Percentiles rank a stretch among this genome's conserved stretches.
These are phyloP conservation scores for Candolleomyces aberdarensis DNA, from an alignment of 768 basidiomycete genomes.

Conservation along the genomic window DNA sequence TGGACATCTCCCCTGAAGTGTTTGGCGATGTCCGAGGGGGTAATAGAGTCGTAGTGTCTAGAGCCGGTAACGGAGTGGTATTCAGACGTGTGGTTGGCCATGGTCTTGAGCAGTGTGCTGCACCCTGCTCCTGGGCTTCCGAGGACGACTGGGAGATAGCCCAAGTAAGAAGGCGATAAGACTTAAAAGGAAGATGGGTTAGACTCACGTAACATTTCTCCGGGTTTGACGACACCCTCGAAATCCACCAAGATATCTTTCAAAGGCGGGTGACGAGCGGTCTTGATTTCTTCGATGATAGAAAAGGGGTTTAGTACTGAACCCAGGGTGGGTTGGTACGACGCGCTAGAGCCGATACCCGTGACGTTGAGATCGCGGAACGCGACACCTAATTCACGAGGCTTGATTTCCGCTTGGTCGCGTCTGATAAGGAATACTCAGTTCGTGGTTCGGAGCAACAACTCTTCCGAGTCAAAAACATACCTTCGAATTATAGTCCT, in stretches of 20 bases:
- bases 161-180: slow-evolving; percentile 17
- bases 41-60: slow-evolving; percentile 74
- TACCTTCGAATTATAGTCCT: slow-evolving; percentile 28
- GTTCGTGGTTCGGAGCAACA: neutral
- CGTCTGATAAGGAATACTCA: slow-evolving; percentile 29
- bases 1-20: slow-evolving; percentile 77
- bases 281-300: slow-evolving; percentile 42
- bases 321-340: slow-evolving; percentile 55
- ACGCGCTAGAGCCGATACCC: slow-evolving; percentile 53
- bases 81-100: slow-evolving; percentile 72
- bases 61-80: slow-evolving; percentile 69
- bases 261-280: slow-evolving; percentile 56
- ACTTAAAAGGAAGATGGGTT: slow-evolving; percentile 23
- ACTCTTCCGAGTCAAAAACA: slow-evolving; percentile 10
- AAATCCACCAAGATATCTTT: slow-evolving; percentile 63
- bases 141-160: slow-evolving; percentile 57
- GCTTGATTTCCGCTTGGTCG: slow-evolving; percentile 42
- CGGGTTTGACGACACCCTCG: slow-evolving; percentile 62
- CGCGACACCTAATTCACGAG: slow-evolving; percentile 56
- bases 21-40: slow-evolving; percentile 57
- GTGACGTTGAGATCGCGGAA: slow-evolving; percentile 60
- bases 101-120: slow-evolving; percentile 75
- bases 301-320: slow-evolving; percentile 55
- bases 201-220: slow-evolving; percentile 75
- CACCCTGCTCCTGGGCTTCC: slow-evolving; percentile 87